A percentile compares a stretch with the other conserved stretches of the same genome.
phyloP scores from a whole-genome alignment of 805 yeast species.

The Diddensiella transvaalensis region DNA sequence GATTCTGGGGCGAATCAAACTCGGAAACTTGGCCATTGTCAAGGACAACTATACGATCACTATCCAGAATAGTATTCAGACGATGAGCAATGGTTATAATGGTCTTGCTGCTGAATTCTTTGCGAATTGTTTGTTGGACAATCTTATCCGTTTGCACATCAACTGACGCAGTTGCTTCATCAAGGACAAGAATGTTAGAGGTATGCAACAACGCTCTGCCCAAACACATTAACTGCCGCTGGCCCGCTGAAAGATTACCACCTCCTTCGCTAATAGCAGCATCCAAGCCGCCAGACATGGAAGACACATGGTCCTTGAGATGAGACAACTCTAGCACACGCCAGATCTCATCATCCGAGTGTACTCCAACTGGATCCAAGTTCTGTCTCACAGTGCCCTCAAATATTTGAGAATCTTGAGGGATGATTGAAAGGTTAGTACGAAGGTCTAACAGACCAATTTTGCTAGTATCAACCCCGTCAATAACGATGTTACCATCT shows the following conservation, averaged over 20 bases:
- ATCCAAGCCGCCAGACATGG: conserved; percentile 45
- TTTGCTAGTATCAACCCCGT: conserved; percentile 49
- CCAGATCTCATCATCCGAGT: conserved; percentile 54
- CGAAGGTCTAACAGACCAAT: conserved; percentile 56
- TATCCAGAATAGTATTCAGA: conserved; percentile 74
- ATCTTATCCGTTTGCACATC: conserved; percentile 75
- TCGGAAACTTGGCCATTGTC: conserved; percentile 68
- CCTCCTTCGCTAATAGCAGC: conserved; percentile 67
- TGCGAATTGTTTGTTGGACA: conserved; percentile 70
- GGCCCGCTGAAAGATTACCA: conserved; percentile 75
- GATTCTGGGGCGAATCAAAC: conserved; percentile 62
- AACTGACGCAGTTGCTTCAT: conserved; percentile 79
- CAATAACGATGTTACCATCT: conserved; percentile 50
- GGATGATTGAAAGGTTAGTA: conserved; percentile 57
- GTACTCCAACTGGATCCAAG: conserved; percentile 54
- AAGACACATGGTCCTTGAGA: conserved; percentile 47
- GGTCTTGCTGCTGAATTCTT: conserved; percentile 62
- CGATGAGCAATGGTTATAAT: conserved; percentile 84
- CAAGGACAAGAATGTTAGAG: conserved; percentile 66
- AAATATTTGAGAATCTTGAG: conserved; percentile 67
- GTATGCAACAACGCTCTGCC: conserved; percentile 72
- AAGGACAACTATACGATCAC: conserved; percentile 68
- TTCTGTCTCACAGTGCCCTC: conserved; percentile 60
- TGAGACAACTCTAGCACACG: conserved; percentile 52
- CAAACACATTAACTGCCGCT: conserved; percentile 72